These are phyloP conservation scores for Populus euphratica DNA, from an alignment of 345 rosid genomes.

Conservation along the genomic window DNA sequence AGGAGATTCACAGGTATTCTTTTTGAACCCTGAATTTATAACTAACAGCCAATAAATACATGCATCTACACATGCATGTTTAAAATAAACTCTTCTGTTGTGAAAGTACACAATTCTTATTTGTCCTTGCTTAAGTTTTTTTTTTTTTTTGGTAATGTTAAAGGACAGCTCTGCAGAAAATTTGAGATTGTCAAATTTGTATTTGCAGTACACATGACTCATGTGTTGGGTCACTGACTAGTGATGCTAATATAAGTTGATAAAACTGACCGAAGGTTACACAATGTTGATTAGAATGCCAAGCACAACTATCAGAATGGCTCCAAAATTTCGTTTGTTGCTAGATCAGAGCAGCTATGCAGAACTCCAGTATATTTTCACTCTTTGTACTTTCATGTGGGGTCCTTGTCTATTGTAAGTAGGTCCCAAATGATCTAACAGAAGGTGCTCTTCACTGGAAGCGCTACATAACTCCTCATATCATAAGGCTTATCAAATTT, in stretches of 20 bases:
- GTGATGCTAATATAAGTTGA: not conserved
- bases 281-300: not conserved
- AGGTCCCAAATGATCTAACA: not conserved
- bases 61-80: not conserved
- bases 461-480: not conserved
- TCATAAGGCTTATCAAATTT: not conserved
- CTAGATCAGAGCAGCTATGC: not conserved
- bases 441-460: not conserved
- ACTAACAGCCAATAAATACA: not conserved
- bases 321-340: not conserved
- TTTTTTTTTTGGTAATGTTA: not conserved
- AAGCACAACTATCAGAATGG: not conserved
- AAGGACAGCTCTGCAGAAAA: not conserved
- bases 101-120: not conserved
- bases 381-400: not conserved
- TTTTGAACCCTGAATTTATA: not conserved
- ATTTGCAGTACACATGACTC: not conserved
- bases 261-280: not conserved
- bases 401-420: not conserved
- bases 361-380: not conserved
- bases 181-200: not conserved
- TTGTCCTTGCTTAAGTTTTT: not conserved
- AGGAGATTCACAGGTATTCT: constrained; percentile 90
- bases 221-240: not conserved
- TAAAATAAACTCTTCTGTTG: not conserved